Base-by-base conservation (phyloP, 306 rosid genomes). In the Cercis canadensis region DNA sequence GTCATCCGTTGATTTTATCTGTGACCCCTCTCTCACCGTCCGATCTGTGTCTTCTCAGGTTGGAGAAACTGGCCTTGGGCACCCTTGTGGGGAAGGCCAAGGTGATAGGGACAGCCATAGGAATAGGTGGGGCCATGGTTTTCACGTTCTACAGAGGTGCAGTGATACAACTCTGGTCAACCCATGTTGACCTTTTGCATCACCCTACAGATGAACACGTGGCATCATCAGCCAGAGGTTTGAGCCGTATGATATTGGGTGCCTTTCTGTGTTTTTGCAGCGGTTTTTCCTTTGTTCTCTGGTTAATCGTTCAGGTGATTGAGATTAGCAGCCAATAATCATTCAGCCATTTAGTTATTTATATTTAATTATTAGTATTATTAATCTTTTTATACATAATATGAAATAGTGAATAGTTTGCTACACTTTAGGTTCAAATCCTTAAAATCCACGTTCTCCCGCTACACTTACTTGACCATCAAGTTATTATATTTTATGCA, bases 281-380 rank as follows among this genome's bases (percentile, higher is more conserved):
- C 69, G 61, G 76, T 62, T 33, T 65, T 32, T 52, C 70, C 4
- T 75, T 1, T 32, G 69, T 87, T n/a, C 15, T 72, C 1, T 85
- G 87, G 93, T 62, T 70, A 32, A 83, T 85, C 9, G 15, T 76
- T 52, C 90, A 85, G 89, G 84, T 24, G 29, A 24, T 24, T 24
- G 29, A 24, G 29, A 24, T 24, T 3, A 24, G 3, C 29, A 24
- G 2, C 29, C 1, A 24, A 24, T 24, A 24, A 1, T 24, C 29
- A 24, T 24, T 24, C 29, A 24, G 29, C 29, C 29, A 24, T 24
- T 3, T 24, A 24, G 29, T 24, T 24, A 24, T 24, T 24, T 24
- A 24, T 24, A 24, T 3, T 1, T 24, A 24, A 24, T 24, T 24
- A 24, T 24, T 24, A 1, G 29, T 24, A 24, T 24, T 24, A 24